Conservation (phyloP, 2,329 filamentous ascomycete species). For the Amylocarpus encephaloides region DNA sequence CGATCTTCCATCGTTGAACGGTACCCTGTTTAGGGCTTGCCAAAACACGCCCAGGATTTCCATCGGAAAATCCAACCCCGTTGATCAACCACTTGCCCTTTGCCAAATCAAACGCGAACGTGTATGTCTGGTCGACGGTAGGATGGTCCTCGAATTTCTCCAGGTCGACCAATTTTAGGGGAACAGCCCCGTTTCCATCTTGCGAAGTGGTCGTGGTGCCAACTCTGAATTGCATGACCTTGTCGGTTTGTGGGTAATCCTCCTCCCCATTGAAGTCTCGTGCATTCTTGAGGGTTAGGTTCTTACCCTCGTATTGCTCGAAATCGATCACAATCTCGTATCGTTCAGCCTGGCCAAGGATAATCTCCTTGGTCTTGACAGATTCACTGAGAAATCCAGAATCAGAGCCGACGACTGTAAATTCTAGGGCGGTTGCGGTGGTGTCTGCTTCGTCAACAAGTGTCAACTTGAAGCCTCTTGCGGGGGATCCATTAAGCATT, state of each 20-base stretch:
- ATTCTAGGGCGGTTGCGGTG: conserved; percentile 28
- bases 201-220: conserved; percentile 1
- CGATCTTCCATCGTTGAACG: conserved; percentile 36
- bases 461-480: conserved; percentile 19
- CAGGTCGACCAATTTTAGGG: conserved; percentile 33
- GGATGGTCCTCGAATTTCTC: conserved; percentile 34
- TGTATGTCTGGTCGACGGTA: conserved; percentile 39
- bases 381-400: conserved; percentile 44
- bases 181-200: conserved; percentile 32
- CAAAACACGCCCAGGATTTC: conserved; percentile 40
- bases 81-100: conserved; percentile 43
- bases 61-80: conserved; percentile 41
- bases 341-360: conserved; percentile 49
- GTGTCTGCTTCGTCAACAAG: conserved; percentile 15
- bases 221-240: conserved; percentile 43
- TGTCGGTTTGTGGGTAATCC: conserved; percentile 45
- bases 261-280: conserved; percentile 17
- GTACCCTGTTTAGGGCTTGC: conserved; percentile 42
- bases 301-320: conserved; percentile 40
- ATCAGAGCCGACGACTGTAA: conserved; percentile 50
- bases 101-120: conserved; percentile 38
- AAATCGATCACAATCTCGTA: conserved; percentile 56
- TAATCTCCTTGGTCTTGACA: conserved; percentile 37
- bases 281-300: conserved; percentile 39
- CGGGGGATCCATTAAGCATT: conserved; percentile 4